Percentiles rank a stretch among this genome's conserved stretches.
These are phyloP conservation scores for Arthrinium phaeospermum DNA, from an alignment of 2,329 filamentous ascomycete genomes.

Conservation along the genomic window DNA sequence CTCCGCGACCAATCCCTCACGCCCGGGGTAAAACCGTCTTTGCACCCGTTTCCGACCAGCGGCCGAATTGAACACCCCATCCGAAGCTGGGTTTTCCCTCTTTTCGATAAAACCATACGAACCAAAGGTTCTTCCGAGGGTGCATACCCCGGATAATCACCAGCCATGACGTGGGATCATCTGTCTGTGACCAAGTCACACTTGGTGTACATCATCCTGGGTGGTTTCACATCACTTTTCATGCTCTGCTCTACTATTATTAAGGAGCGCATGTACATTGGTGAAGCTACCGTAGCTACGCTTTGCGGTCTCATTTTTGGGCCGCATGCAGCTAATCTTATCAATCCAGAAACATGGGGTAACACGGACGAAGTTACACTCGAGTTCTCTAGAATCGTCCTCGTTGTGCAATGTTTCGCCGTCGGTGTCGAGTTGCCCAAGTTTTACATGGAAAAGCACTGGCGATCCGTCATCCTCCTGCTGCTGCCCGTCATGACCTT, in stretches of 20 bases:
- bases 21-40: slow-evolving; percentile 28
- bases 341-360: slow-evolving; percentile 78
- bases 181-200: slow-evolving; percentile 91
- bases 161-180: slow-evolving; percentile 77
- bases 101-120: slow-evolving; percentile 13
- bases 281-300: slow-evolving; percentile 94
- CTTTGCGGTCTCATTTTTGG: slow-evolving; percentile 89
- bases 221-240: slow-evolving; percentile 96
- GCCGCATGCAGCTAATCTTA: slow-evolving; percentile 80
- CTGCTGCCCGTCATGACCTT: slow-evolving; percentile 97
- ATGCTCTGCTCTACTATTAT: slow-evolving; percentile 98
- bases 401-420: slow-evolving; percentile 92
- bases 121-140: slow-evolving; percentile 19
- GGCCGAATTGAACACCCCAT: slow-evolving; percentile 31
- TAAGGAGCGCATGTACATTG: slow-evolving; percentile 98
- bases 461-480: slow-evolving; percentile 87
- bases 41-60: slow-evolving; percentile 33
- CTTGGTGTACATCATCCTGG: slow-evolving; percentile 97
- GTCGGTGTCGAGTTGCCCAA: slow-evolving; percentile 89
- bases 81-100: slow-evolving; percentile 14
- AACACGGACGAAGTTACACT: slow-evolving; percentile 86
- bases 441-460: slow-evolving; percentile 97
- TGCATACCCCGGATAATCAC: slow-evolving; percentile 22
- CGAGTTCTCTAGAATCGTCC: slow-evolving; percentile 86
- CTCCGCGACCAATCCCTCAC: slow-evolving; percentile 21